Evolutionary conservation across 2,329 filamentous ascomycete genomes (phyloP).

Genomic region (Fusarium xylarioides): DNA sequence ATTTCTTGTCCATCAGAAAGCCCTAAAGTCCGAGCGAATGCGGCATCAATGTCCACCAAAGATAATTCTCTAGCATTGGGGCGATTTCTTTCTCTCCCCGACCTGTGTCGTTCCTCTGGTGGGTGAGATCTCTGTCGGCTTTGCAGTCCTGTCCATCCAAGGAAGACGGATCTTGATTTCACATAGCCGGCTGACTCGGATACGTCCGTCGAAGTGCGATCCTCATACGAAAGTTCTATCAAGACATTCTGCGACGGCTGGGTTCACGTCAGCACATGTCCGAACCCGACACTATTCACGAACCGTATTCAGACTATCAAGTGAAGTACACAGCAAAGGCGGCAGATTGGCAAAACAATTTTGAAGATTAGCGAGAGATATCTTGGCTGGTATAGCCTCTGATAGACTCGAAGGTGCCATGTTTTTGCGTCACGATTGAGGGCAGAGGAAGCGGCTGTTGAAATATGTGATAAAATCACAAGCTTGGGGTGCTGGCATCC

Average conservation of each 20-base stretch:
- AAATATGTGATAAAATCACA: not conserved
- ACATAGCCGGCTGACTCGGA: rapidly evolving
- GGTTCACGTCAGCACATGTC: not conserved
- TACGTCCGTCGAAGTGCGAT: no score
- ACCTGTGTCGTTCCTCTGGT: not conserved
- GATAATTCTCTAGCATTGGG: not conserved
- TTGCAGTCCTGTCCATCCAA: not conserved
- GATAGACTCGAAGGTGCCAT: not conserved
- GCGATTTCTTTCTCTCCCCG: rapidly evolving
- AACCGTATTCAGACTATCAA: not conserved
- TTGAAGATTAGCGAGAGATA: not conserved
- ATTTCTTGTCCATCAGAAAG: constrained; percentile 51
- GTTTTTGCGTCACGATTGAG: not conserved
- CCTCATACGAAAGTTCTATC: not conserved
- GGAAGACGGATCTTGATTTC: not conserved
- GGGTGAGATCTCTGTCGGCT: not conserved
- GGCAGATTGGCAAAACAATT: not conserved
- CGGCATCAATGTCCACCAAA: not conserved
- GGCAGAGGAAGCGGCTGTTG: not conserved
- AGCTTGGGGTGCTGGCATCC: not conserved
- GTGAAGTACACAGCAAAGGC: not conserved
- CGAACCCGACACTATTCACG: not conserved
- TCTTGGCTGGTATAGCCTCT: not conserved
- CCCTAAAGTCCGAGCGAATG: constrained; percentile 74
- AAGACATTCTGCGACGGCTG: not conserved